phyloP scores from a whole-genome alignment of 805 yeast species.

The Spathaspora girioi region DNA sequence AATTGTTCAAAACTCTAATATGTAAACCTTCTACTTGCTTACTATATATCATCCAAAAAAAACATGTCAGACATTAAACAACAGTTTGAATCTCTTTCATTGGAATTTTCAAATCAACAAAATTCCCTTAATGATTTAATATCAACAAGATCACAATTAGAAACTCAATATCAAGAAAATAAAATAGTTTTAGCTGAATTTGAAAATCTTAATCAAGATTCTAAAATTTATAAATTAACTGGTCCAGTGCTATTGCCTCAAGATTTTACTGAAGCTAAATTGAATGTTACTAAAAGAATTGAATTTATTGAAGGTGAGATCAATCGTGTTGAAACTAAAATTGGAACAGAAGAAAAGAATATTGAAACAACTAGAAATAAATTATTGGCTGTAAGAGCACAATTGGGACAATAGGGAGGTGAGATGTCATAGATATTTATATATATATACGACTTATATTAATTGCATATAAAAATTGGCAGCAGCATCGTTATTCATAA shows the following conservation, averaged over 20 bases:
- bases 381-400: constrained; percentile 42
- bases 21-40: background rate
- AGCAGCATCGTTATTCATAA: background rate
- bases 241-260: constrained; percentile 94
- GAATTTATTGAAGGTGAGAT: constrained; percentile 85
- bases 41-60: background rate
- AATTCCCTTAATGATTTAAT: constrained; percentile 50
- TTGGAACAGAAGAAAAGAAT: constrained; percentile 42
- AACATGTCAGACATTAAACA: constrained; percentile 25
- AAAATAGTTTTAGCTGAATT: constrained; percentile 85
- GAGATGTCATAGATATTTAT: background rate
- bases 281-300: constrained; percentile 83
- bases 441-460: background rate
- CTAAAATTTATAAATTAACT: constrained; percentile 81
- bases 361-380: constrained; percentile 60
- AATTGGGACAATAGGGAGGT: constrained; percentile 1
- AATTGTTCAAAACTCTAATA: background rate
- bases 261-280: constrained; percentile 74
- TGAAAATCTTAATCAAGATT: constrained; percentile 54
- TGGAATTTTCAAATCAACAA: constrained; percentile 45
- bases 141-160: constrained; percentile 77
- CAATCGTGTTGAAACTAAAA: constrained; percentile 64
- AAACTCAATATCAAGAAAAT: constrained; percentile 93
- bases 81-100: constrained; percentile 41
- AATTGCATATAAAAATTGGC: background rate